These are phyloP conservation scores for Orbilia ellipsospora DNA, from an alignment of 2,329 filamentous ascomycete species.

Conservation along the genomic window DNA sequence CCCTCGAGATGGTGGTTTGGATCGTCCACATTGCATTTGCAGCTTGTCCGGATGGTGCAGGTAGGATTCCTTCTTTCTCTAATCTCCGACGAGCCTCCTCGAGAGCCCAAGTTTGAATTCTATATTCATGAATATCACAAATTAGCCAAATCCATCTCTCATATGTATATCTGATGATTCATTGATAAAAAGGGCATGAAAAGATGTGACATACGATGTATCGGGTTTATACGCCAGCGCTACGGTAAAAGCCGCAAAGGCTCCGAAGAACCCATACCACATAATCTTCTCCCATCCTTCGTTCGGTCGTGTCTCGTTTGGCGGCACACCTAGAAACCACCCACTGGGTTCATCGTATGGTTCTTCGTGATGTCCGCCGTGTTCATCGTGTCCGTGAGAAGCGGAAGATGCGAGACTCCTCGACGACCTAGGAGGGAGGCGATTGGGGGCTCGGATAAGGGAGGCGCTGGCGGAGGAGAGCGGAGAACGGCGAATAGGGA, in stretches of 20 bases:
- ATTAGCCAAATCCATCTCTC: not conserved
- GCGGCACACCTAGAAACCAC: conserved; percentile 94
- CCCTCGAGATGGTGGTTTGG: conserved; percentile 40
- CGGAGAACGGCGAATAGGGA: conserved; percentile 52
- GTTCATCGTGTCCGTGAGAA: conserved; percentile 59
- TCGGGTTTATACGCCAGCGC: conserved; percentile 97
- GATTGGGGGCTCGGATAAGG: conserved; percentile 48
- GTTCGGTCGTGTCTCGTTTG: conserved; percentile 92
- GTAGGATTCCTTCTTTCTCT: conserved; percentile 93
- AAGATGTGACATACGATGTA: conserved; percentile 80
- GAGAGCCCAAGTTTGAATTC: conserved; percentile 99
- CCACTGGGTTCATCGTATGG: conserved; percentile 90
- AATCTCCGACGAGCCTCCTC: conserved; percentile 95
- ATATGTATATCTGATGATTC: not conserved
- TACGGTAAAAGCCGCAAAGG: conserved; percentile 76
- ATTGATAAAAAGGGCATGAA: not conserved
- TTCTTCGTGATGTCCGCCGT: conserved; percentile 70
- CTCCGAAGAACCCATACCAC: conserved; percentile 85
- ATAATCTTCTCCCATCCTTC: conserved; percentile 95
- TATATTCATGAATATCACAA: conserved; percentile 63
- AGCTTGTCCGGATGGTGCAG: conserved; percentile 64
- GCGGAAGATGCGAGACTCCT: conserved; percentile 41
- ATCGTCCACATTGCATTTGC: conserved; percentile 54
- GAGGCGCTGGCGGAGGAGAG: conserved; percentile 51
- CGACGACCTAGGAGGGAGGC: conserved; percentile 29